Conservation (phyloP, 2,329 filamentous ascomycete genomes). For the Trichoderma polysporum region DNA sequence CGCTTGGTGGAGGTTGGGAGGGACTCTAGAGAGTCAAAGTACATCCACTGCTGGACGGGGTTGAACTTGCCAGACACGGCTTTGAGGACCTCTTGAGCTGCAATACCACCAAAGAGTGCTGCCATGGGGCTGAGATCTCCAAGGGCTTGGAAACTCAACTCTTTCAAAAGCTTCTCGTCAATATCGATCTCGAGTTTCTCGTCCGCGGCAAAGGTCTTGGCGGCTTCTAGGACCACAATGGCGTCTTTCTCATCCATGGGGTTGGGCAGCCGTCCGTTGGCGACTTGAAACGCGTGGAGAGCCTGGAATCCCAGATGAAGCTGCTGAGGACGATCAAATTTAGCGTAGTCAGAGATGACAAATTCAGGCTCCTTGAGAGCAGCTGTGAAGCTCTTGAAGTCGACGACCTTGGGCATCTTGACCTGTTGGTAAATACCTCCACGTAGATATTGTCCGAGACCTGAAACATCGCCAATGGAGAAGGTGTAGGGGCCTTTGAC, state of each 20-base stretch:
- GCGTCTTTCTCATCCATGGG: slow-evolving; percentile 87
- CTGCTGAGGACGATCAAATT: slow-evolving; percentile 92
- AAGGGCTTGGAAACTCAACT: slow-evolving; percentile 89
- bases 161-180: slow-evolving; percentile 87
- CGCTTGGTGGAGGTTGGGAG: slow-evolving; percentile 73
- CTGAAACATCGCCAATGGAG: slow-evolving; percentile 89
- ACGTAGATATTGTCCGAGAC: slow-evolving; percentile 79
- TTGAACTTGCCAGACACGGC: slow-evolving; percentile 97
- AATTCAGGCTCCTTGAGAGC: slow-evolving; percentile 86
- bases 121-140: slow-evolving; percentile 92
- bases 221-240: slow-evolving; percentile 69
- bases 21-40: slow-evolving; percentile 97
- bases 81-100: slow-evolving; percentile 93
- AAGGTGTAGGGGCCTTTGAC: slow-evolving; percentile 98
- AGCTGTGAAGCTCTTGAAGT: slow-evolving; percentile 79
- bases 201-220: slow-evolving; percentile 70
- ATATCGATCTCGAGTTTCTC: slow-evolving; percentile 69
- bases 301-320: slow-evolving; percentile 92
- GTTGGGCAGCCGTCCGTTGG: slow-evolving; percentile 72
- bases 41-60: slow-evolving; percentile 93
- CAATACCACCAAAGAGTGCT: slow-evolving; percentile 90
- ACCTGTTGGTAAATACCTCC: slow-evolving; percentile 93
- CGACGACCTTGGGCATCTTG: slow-evolving; percentile 94
- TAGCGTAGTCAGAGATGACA: slow-evolving; percentile 92
- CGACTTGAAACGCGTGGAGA: slow-evolving; percentile 78